A percentile compares a stretch with the other conserved stretches of the same genome.
Conservation (phyloP, 2,329 filamentous ascomycete genomes). For the Paecilomyces dactylethromorphus region DNA sequence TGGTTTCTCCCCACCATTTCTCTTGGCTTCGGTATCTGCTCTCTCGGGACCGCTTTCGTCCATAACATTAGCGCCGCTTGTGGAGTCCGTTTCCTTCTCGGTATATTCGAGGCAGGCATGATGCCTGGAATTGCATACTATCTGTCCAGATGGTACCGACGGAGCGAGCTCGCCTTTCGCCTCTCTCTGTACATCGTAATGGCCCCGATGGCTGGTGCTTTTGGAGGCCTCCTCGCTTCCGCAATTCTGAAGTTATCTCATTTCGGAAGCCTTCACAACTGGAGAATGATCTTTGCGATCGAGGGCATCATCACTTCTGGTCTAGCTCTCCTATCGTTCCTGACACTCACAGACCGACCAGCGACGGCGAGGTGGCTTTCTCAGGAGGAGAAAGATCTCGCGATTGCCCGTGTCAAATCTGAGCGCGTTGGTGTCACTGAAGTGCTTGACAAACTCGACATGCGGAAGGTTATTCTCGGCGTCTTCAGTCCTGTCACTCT, state of each 20-base stretch:
- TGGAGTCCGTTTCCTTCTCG: conserved; percentile 61
- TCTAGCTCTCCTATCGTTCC: conserved; percentile 54
- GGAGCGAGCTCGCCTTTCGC: conserved; percentile 61
- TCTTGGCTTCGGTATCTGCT: conserved; percentile 57
- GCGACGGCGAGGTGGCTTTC: conserved; percentile 62
- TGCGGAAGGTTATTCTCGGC: conserved; percentile 53
- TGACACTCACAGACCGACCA: conserved; percentile 62
- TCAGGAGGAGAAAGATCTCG: conserved; percentile 59
- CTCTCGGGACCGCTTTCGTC: conserved; percentile 61
- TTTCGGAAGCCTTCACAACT: conserved; percentile 51
- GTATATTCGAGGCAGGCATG: conserved; percentile 67
- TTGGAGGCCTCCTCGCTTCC: conserved; percentile 60
- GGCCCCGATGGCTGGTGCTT: conserved; percentile 63
- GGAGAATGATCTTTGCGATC: conserved; percentile 68
- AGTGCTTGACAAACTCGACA: conserved; percentile 59
- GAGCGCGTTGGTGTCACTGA: conserved; percentile 58
- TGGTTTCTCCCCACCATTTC: conserved; percentile 62
- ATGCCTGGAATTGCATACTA: conserved; percentile 70
- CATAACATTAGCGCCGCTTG: conserved; percentile 45
- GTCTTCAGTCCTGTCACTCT: conserved; percentile 60
- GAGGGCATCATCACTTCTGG: conserved; percentile 60
- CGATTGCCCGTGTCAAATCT: conserved; percentile 60
- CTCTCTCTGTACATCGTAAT: conserved; percentile 64
- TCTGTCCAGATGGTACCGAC: conserved; percentile 64
- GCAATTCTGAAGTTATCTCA: conserved; percentile 56